These are phyloP conservation scores for Colletotrichum sansevieriae DNA, from an alignment of 2,329 filamentous ascomycete species.

Conservation along the genomic window DNA sequence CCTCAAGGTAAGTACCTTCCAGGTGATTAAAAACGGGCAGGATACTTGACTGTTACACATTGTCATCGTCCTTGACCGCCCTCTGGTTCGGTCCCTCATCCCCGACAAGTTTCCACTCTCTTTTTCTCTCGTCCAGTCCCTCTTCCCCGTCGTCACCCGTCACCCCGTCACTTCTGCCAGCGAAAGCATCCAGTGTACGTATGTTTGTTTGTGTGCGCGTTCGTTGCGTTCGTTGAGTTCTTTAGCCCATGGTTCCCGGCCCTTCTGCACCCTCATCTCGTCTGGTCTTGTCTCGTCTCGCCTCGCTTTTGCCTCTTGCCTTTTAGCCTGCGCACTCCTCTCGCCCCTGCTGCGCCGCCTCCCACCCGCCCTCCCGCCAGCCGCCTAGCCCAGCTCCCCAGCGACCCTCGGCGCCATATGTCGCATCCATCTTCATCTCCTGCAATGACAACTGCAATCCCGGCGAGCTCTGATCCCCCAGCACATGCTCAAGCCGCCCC, in stretches of 20 bases:
- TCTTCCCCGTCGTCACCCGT: constrained; percentile 11
- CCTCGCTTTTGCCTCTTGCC: no score
- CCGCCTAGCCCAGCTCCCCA: constrained; percentile 13
- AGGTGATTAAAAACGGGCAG: no score
- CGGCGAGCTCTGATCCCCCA: constrained; percentile 49
- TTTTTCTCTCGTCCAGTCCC: constrained; percentile 3
- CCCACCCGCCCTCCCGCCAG: no score
- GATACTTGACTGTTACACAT: no score
- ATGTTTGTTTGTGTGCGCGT: no score
- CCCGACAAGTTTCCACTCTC: constrained; percentile 27
- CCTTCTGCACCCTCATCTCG: constrained; percentile 8
- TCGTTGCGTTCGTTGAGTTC: no score
- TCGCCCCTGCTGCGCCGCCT: no score
- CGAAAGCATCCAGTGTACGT: no score
- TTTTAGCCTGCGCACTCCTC: no score
- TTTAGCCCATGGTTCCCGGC: constrained; percentile 15
- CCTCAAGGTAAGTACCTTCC: no score
- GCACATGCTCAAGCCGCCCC: constrained; percentile 47
- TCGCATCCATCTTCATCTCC: constrained; percentile 32
- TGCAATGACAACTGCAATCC: constrained; percentile 52
- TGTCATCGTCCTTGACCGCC: neutral
- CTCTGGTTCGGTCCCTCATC: constrained; percentile 24
- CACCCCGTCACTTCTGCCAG: neutral
- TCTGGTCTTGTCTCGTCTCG: neutral
- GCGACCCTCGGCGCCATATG: constrained; percentile 12